Conservation (phyloP, 768 basidiomycete species). For the Rhizopogon vesiculosus region DNA sequence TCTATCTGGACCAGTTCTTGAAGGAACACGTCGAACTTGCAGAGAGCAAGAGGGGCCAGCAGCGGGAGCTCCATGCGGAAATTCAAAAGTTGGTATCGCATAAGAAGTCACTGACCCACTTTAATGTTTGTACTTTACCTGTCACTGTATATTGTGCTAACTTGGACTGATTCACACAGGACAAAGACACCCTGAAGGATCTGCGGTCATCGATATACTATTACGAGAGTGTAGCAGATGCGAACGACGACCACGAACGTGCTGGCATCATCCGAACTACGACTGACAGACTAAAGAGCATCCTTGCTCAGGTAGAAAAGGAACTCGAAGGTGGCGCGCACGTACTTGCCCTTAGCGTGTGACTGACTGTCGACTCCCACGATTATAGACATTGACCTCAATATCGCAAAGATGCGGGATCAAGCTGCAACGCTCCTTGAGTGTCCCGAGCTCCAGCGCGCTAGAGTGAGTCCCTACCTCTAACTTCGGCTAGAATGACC, state of each 20-base stretch:
- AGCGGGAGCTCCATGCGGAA: conserved; percentile 39
- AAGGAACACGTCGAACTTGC: conserved; percentile 47
- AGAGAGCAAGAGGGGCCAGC: conserved; percentile 27
- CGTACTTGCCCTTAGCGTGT: neutral
- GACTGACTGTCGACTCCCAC: conserved; percentile 3
- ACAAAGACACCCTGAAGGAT: conserved; percentile 57
- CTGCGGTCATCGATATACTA: conserved; percentile 62
- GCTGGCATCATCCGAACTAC: conserved; percentile 37
- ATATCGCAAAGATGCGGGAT: conserved; percentile 39
- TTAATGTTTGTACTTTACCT: conserved; percentile 43
- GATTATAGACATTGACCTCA: conserved; percentile 46
- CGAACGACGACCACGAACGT: conserved; percentile 44
- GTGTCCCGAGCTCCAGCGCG: conserved; percentile 58
- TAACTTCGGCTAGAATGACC: neutral
- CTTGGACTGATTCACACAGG: conserved; percentile 31
- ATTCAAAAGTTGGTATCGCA: conserved; percentile 41
- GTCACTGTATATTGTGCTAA: neutral
- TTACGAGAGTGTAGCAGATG: conserved; percentile 61
- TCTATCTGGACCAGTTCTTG: conserved; percentile 74
- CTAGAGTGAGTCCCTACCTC: conserved; percentile 38
- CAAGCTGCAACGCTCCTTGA: conserved; percentile 48
- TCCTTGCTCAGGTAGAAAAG: conserved; percentile 47
- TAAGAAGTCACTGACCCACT: conserved; percentile 44
- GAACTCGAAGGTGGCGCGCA: conserved; percentile 45
- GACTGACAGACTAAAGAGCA: conserved; percentile 46